Evolutionary conservation across 2,329 filamentous ascomycete species (phyloP), one percentile per base, ranked within the genome.

Genomic region (Aureobasidium sp.): DNA sequence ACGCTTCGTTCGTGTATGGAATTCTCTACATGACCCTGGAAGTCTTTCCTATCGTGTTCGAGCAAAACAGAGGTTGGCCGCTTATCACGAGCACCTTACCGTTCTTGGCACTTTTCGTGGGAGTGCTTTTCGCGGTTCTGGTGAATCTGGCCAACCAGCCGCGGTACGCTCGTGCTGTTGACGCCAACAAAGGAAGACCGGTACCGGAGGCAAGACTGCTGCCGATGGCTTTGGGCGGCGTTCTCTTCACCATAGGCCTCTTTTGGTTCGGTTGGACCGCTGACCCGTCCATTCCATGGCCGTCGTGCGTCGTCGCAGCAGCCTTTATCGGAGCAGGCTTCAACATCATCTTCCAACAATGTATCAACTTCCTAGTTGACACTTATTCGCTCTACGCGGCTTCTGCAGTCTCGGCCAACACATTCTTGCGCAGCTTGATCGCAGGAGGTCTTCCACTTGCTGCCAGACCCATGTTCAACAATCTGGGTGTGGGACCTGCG

Each of bases 401-500:
- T 3, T 79, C 76, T 14, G 79, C 79, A 9, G 76, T 80, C 31
- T 76, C 78, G 11, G 79, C 78, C 31, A 81, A 82, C 63, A 80
- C 79, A 1, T 77, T 81, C 65, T 70, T 81, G 41, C 75, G 79
- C 36, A 75, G 73, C 39, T 63, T 79, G 8, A 65, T 79, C 62
- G 78, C 76, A 3, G 0, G 72, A 77, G 25, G 76, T 73, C 73
- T 73, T 5, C 72, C 72, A 1, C 59, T 74, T 29, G 70, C 69
- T 5, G 71, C 74, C 6, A 68, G 69, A 48, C 77, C 77, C 0
- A 77, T 79, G 76, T 76, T 77, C 49, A 61, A 65, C 14, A 68
- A 68, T 25, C 63, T 80, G 41, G 77, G 77, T 1, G 70, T 79
- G 25, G 77, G 77, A 5, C 75, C 76, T 7, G 75, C 74, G 15